Base-by-base conservation (phyloP, 805 yeast genomes). In the Pichia insulana region DNA sequence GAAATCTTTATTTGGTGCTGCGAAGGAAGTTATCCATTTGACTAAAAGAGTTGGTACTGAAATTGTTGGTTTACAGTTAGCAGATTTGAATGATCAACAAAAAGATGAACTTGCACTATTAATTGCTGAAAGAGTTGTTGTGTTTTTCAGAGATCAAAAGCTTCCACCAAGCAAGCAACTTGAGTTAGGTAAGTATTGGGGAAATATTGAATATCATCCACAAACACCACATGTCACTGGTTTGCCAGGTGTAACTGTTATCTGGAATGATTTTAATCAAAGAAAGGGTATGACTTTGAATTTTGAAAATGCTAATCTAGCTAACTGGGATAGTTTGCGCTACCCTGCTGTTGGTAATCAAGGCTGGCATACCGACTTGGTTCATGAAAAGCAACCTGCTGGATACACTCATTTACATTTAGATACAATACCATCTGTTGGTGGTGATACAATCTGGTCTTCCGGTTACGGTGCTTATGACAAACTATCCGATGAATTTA, bases 391-490 rank as follows among this genome's bases (percentile, higher is more conserved):
- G 36, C 74, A 72, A 43, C 80, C 81, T 6, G 73, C 81, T 2
- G 78, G 76, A 18, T 62, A 70, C 49, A 74, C 82, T 4, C 72
- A 69, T 47, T 62, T 78, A 50, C 74, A 74, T 50, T 63, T 69
- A 49, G 76, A 74, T 52, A 61, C 73, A n/a, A 62, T 71, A 50
- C 76, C 75, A 15, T 50, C 47, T 1, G 69, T 68, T 33, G 80
- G 79, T 41, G 80, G 80, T 47, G 80, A 75, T 52, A 75, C 80
- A 7, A 47, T 64, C 7, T 74, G 76, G 75, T 56, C 71, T 4
- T 69, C 75, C 30, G 79, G 79, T n/a, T 74, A 74, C 50, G 79
- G 68, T 30, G 76, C 78, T 22, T 75, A 70, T 52, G 79, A 75
- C 49, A 71, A 71, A 55, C 60, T 75, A 42, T 71, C 77, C 10